Percentiles rank a stretch among this genome's conserved stretches.
Conservation (phyloP, 768 basidiomycete species). For the Boletus huronensis region DNA sequence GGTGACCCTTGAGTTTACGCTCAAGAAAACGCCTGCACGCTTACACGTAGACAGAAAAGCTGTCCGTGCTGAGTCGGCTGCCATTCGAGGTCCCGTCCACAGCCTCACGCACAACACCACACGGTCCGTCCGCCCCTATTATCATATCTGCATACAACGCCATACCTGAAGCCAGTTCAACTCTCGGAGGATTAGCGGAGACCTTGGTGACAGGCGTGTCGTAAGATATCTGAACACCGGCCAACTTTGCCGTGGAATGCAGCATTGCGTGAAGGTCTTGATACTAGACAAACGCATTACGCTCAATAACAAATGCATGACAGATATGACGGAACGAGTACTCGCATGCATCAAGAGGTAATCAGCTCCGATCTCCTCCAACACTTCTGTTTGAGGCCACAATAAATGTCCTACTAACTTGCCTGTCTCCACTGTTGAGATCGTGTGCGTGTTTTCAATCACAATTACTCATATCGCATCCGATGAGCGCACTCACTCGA, state of each 20-base stretch:
- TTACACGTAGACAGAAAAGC: conserved; percentile 42
- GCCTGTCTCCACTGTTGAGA: conserved; percentile 38
- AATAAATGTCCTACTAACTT: conserved; percentile 40
- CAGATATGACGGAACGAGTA: conserved; percentile 1
- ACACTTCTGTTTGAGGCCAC: conserved; percentile 41
- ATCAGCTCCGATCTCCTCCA: conserved; percentile 45
- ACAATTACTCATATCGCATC: background rate
- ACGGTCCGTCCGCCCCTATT: conserved; percentile 56
- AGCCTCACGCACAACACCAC: conserved; percentile 38
- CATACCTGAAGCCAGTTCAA: conserved; percentile 41
- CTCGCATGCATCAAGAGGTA: conserved; percentile 47
- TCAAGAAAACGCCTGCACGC: conserved; percentile 7
- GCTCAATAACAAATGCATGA: background rate
- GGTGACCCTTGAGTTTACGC: conserved; percentile 1
- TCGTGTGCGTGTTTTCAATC: background rate
- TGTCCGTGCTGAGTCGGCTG: conserved; percentile 19
- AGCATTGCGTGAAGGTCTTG: conserved; percentile 49
- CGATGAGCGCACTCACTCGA: conserved; percentile 10
- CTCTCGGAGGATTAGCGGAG: conserved; percentile 26
- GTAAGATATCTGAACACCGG: conserved; percentile 46
- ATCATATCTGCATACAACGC: conserved; percentile 46
- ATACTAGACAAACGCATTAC: conserved; percentile 36
- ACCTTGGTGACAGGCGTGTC: conserved; percentile 34
- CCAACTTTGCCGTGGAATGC: conserved; percentile 41
- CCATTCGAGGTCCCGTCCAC: conserved; percentile 29